Base-by-base conservation (phyloP, 2,329 filamentous ascomycete species). In the Aspergillus costaricaensis region DNA sequence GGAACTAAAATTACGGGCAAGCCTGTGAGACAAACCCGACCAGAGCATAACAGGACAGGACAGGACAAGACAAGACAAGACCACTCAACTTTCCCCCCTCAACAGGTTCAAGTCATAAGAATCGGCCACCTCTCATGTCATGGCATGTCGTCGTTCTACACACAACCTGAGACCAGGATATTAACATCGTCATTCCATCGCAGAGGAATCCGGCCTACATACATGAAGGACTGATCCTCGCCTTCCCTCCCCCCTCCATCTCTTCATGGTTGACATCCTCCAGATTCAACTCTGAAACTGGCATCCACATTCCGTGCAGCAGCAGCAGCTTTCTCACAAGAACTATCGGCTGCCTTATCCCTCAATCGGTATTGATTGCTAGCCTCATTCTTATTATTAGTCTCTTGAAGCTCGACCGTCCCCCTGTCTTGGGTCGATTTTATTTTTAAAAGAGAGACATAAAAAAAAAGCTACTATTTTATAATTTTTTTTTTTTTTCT, bases 271-370 rank as follows among this genome's bases (percentile, higher is more conserved):
- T 25, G 47, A 51, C 43, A 49, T 55, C 38, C 47, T 55, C 15
- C 41, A 44, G 41, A 23, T 49, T 49, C 54, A 56, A 51, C 32
- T 51, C 48, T 32, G 48, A 50, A 51, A 57, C 38, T 44, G 32
- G 47, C 36, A 51, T 50, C 48, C 47, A 51, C 55, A 57, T 57
- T 57, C 55, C 55, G 21, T 30, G 39, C 32, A 36, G 12, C 32
- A 36, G 30, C 53, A 57, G 55, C 47, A 49, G 55, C 44, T 50
- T 43, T 44, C 41, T 44, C 21, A 14, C 52, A 55, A 36, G 52
- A 55, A 55, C n/a, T 15, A 55, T 55, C 53, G 43, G 53, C 53
- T 55, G 53, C 53, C 53, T 55, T 55, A 55, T 32, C 30, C 52
- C 52, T 55, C 25, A 44, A 44, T 30, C 38, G 25, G 53, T 47